phyloP scores from a whole-genome alignment of 2,329 filamentous ascomycete species.

The Sporothrix luriei region DNA sequence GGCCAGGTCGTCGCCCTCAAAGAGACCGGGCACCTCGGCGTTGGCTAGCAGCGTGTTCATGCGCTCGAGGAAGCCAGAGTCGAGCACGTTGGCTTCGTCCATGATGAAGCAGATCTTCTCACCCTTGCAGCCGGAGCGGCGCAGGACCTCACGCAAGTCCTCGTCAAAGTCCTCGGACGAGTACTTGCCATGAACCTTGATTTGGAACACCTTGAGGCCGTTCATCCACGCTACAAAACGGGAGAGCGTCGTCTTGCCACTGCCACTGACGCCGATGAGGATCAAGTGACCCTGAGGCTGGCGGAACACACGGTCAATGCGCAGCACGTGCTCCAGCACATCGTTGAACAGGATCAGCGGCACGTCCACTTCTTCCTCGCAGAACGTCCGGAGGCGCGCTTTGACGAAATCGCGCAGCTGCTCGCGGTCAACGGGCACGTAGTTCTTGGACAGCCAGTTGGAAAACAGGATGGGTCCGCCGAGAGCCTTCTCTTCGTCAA shows the following conservation, averaged over 20 bases:
- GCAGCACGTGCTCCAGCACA: slow-evolving; percentile 94
- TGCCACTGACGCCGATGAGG: slow-evolving; percentile 96
- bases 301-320: slow-evolving; percentile 97
- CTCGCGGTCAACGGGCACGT: slow-evolving; percentile 93
- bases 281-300: slow-evolving; percentile 98
- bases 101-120: slow-evolving; percentile 99
- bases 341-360: slow-evolving; percentile 99
- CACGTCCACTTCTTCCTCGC: slow-evolving; percentile 98
- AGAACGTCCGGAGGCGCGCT: slow-evolving; percentile 95
- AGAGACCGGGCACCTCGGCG: slow-evolving; percentile 97
- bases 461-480: slow-evolving; percentile 95
- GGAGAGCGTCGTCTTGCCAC: slow-evolving; percentile 96
- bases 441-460: slow-evolving; percentile 99
- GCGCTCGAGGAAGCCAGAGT: slow-evolving; percentile 96
- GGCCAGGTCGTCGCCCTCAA: slow-evolving; percentile 97
- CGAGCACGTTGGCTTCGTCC: slow-evolving; percentile 97
- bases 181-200: slow-evolving; percentile 99
- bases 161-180: slow-evolving; percentile 99
- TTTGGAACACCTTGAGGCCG: slow-evolving; percentile 97
- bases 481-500: slow-evolving; percentile 85
- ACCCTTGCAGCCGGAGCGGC: slow-evolving; percentile 92
- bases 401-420: slow-evolving; percentile 96
- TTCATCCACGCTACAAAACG: slow-evolving; percentile 99
- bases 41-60: slow-evolving; percentile 99
- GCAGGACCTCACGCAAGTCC: slow-evolving; percentile 88